phyloP scores from a whole-genome alignment of 306 rosid species.

The Sesbania bispinosa region DNA sequence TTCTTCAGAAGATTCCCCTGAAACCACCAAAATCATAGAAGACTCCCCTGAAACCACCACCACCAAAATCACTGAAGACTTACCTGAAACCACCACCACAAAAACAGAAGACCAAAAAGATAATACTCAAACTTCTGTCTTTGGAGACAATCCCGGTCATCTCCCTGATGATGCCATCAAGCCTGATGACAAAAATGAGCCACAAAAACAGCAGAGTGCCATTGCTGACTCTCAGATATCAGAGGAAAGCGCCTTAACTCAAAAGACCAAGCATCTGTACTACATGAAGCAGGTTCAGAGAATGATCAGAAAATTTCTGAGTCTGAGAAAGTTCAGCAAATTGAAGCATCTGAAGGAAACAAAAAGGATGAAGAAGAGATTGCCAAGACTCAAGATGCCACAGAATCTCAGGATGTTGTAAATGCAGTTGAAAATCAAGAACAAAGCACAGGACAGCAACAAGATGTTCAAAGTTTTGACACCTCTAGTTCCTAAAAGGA shows the following conservation, averaged over 20 bases:
- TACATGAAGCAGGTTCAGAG: constrained; percentile 8
- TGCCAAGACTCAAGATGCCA: constrained; percentile 5
- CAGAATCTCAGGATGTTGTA: constrained; percentile 5
- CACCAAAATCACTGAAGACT: not conserved
- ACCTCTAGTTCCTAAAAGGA: constrained; percentile 18
- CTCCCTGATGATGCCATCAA: constrained; percentile 77
- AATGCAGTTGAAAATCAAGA: constrained; percentile 24
- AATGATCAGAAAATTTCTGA: constrained; percentile 31
- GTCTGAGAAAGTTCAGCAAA: constrained; percentile 29
- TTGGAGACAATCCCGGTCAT: constrained; percentile 69
- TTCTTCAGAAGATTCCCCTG: constrained; percentile 15
- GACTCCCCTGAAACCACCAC: not conserved
- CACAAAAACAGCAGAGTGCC: constrained; percentile 21
- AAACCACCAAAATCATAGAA: not conserved
- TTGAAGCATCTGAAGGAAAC: constrained; percentile 15
- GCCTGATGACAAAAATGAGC: constrained; percentile 39
- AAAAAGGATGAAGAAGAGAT: constrained; percentile 20
- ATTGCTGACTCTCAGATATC: constrained; percentile 34
- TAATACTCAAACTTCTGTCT: constrained; percentile 15
- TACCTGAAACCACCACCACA: not conserved
- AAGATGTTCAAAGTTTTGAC: constrained; percentile 21
- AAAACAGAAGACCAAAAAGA: not conserved
- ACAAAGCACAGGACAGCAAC: constrained; percentile 12
- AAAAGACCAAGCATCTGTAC: constrained; percentile 23
- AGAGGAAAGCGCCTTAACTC: constrained; percentile 46